Percentiles rank a stretch among this genome's conserved stretches.
Conservation (phyloP, 108 stramenopile species). For the Nannochloropsis granulata region DNA sequence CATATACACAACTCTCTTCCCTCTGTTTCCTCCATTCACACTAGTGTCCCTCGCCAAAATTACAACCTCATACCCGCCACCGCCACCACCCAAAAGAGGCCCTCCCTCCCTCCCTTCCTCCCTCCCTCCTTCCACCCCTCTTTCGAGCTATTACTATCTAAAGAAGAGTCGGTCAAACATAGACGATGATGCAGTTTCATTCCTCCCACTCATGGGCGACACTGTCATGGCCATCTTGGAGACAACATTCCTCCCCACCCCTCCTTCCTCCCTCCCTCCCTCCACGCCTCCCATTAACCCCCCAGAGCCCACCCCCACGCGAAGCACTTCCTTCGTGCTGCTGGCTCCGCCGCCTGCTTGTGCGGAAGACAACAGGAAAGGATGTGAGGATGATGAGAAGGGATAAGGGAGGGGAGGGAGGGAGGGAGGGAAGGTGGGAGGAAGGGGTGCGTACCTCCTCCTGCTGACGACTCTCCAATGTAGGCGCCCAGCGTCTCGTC, state of each 20-base stretch:
- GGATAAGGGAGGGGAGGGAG: neutral
- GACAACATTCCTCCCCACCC: neutral
- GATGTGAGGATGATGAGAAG: neutral
- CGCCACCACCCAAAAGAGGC: no score
- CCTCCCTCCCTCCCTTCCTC: no score
- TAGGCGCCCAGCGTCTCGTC: constrained; percentile 24
- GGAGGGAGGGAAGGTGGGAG: neutral
- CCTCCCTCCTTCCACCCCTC: no score
- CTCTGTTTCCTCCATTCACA: no score
- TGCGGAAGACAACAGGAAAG: neutral
- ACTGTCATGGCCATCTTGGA: neutral
- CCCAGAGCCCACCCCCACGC: neutral
- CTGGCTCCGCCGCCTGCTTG: neutral
- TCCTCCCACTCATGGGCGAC: neutral
- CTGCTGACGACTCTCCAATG: neutral
- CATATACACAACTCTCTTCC: no score
- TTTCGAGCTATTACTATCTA: neutral
- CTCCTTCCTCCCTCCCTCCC: neutral
- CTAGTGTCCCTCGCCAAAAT: no score
- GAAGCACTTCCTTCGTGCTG: neutral
- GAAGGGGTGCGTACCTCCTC: neutral
- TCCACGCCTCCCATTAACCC: neutral
- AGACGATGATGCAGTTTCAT: neutral
- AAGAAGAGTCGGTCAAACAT: neutral
- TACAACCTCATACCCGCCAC: no score